These are phyloP conservation scores for Trapa bicornis DNA, from an alignment of 345 rosid genomes.

Conservation along the genomic window DNA sequence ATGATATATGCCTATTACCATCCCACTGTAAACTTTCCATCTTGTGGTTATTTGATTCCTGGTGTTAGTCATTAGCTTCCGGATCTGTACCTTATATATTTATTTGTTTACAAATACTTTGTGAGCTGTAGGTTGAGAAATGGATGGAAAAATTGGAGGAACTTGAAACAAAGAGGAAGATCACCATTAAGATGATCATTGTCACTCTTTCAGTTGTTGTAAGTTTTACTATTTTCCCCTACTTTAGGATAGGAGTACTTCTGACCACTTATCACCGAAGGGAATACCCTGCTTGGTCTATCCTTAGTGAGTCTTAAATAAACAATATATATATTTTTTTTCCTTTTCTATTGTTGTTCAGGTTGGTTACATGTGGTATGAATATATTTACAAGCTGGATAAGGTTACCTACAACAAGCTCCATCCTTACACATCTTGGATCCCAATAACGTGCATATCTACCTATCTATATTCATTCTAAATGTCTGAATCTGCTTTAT, in stretches of 20 bases:
- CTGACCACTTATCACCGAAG: background rate
- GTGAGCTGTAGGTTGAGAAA: slow-evolving; percentile 62
- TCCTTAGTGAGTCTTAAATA: background rate
- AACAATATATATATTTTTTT: background rate
- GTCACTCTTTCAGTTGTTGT: slow-evolving; percentile 43
- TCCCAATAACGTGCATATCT: slow-evolving; percentile 80
- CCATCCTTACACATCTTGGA: slow-evolving; percentile 99
- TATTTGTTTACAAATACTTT: slow-evolving; percentile 28
- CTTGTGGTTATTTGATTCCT: background rate
- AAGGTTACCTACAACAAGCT: slow-evolving; percentile 80
- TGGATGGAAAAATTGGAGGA: slow-evolving; percentile 99
- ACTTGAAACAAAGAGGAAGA: slow-evolving; percentile 56
- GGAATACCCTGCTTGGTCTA: background rate
- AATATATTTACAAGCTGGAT: slow-evolving; percentile 81
- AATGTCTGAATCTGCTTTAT: background rate
- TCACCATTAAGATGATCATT: slow-evolving; percentile 48
- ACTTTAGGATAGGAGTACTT: background rate
- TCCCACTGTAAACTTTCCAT: slow-evolving; percentile 48
- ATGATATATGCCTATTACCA: slow-evolving; percentile 94
- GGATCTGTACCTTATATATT: background rate
- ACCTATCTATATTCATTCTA: background rate
- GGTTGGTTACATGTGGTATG: slow-evolving; percentile 96
- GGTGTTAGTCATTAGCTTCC: slow-evolving; percentile 3
- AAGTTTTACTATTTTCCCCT: slow-evolving; percentile 21
- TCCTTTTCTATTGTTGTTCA: slow-evolving; percentile 14